Evolutionary conservation across 441 rosid genomes (phyloP).

Genomic region (Hypseocharis bilobata): DNA sequence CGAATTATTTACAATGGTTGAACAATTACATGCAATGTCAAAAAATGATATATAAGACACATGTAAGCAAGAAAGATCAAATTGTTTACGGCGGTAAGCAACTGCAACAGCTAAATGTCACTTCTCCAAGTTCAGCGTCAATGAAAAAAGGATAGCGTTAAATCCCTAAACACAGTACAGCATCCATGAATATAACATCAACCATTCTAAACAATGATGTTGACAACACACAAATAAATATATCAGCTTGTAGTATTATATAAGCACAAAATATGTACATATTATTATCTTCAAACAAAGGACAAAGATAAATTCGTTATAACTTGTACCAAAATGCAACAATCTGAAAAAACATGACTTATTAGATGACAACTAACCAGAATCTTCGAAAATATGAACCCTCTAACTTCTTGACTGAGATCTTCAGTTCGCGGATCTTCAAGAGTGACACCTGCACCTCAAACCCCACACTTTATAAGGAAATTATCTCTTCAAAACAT

Average conservation of each 20-base stretch:
- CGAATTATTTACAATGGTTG: no score
- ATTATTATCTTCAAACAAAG: neutral
- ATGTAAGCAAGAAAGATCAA: neutral
- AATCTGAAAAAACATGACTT: conserved; percentile 12
- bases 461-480: conserved; percentile 23
- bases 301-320: neutral
- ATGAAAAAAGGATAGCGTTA: neutral
- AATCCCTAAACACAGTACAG: neutral
- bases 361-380: conserved; percentile 47
- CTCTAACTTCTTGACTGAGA: conserved; percentile 98
- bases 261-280: neutral
- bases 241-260: neutral
- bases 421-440: conserved; percentile 98
- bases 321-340: conserved; percentile 1
- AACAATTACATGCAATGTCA: neutral
- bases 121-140: neutral
- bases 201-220: neutral
- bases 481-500: conserved; percentile 8
- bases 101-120: neutral
- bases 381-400: conserved; percentile 89
- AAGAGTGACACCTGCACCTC: conserved; percentile 75
- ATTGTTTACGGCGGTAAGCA: neutral
- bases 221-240: no score
- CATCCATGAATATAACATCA: neutral
- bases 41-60: neutral